Evolutionary conservation across 768 basidiomycete species (phyloP).

Genomic region (Kwoniella dejecticola): DNA sequence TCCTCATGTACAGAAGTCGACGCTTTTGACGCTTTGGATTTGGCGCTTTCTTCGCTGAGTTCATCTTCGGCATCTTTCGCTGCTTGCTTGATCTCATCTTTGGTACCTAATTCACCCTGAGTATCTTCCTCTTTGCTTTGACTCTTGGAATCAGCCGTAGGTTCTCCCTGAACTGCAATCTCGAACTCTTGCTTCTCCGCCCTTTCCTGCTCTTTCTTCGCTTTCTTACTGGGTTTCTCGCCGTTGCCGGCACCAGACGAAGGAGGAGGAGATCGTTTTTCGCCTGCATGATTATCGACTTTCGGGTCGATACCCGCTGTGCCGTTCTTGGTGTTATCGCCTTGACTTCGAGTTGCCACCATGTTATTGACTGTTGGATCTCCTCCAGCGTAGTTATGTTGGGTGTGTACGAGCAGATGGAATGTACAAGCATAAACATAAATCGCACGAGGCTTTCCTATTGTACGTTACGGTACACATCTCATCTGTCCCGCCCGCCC

Average conservation of each 20-base stretch:
- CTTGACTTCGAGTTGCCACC: background rate
- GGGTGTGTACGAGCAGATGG: no score
- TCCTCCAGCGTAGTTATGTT: no score
- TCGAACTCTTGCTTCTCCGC: constrained; percentile 8
- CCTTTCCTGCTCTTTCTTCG: constrained; percentile 8
- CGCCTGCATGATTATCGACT: background rate
- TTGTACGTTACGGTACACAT: no score
- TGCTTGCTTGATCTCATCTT: background rate
- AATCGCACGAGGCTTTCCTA: no score
- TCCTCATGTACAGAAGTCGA: constrained; percentile 32
- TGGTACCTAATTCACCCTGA: background rate
- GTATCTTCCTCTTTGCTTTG: background rate
- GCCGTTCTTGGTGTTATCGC: no score
- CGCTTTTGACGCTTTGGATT: no score
- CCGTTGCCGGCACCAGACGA: background rate
- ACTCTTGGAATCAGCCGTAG: no score
- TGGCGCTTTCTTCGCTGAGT: constrained; percentile 24
- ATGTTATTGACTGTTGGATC: background rate
- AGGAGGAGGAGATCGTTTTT: background rate
- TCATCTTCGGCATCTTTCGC: constrained; percentile 19
- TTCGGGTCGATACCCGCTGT: background rate
- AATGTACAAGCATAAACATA: no score
- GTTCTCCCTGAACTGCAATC: constrained; percentile 5
- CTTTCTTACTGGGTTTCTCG: constrained; percentile 2
- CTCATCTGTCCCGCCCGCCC: no score